Evolutionary conservation across 2,329 filamentous ascomycete genomes (phyloP).

Genomic region (Pyrenochaeta sp.): DNA sequence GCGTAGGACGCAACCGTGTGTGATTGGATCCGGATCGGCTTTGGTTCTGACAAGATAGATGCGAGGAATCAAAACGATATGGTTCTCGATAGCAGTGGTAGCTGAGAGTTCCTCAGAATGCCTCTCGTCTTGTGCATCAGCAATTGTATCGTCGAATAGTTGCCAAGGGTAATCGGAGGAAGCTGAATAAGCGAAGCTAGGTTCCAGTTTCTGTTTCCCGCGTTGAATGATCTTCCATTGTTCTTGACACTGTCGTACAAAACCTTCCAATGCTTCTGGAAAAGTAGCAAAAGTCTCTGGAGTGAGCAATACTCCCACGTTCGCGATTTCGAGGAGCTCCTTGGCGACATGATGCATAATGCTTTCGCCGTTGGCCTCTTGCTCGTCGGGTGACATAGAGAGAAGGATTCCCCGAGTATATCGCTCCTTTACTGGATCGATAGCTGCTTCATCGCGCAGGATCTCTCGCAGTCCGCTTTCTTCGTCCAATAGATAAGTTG

Average conservation of each 20-base stretch:
- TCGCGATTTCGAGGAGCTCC: background rate
- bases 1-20: background rate
- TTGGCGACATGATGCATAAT: background rate
- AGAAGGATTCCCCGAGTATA: conserved; percentile 5
- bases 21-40: background rate
- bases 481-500: conserved; percentile 37
- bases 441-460: conserved; percentile 6
- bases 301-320: background rate
- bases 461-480: conserved; percentile 13
- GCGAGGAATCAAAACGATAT: background rate
- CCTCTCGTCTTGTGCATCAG: background rate
- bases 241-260: too few relatives aligned
- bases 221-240: background rate
- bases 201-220: background rate
- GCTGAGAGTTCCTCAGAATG: background rate
- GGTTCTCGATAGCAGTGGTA: background rate
- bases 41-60: background rate
- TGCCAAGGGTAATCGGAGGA: background rate
- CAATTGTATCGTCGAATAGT: background rate
- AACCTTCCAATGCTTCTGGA: background rate
- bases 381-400: conserved; percentile 2
- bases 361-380: background rate
- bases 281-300: background rate
- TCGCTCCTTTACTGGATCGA: conserved; percentile 8
- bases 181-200: background rate